Evolutionary conservation across 164 flowering plant genomes (phyloP), one percentile per base, ranked within the genome.

Genomic region (Santalum album): DNA sequence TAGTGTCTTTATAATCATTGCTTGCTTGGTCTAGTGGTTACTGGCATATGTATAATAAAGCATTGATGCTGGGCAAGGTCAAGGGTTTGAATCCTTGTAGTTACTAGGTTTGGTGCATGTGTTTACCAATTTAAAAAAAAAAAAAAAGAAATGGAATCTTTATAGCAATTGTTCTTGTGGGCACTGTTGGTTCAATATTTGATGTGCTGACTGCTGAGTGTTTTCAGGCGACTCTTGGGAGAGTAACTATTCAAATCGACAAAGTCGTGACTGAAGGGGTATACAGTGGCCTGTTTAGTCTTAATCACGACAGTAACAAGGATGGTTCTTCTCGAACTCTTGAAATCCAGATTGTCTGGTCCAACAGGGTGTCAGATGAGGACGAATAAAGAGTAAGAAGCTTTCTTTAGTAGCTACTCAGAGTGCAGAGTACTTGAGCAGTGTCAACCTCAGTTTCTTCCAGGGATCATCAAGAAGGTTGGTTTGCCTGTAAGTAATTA

Each of bases 221-320:
- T 40, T 68, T 68, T 64, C 94, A 90, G 97, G 46, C 83, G 27
- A 83, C 84, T 46, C 80, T 87, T 34, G 97, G 97, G 25, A 83
- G 83, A 60, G 87, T 90, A 45, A 83, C 89, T 3, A 84, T 90
- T 60, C 95, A 84, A 62, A 90, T 90, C 46, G 97, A 90, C 73
- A 90, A 83, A 71, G 90, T 90, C 4, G 87, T 90, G 36, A 72
- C 69, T 0, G 90, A 90, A 68, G 97, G 95, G 46, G 69, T 72
- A 38, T 78, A 78, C 66, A 87, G 90, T 29, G 97, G 95, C 17
- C 51, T 80, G 27, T 80, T 90, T 74, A 83, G 84, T 73, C 83
- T 90, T 17, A 85, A 73, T 58, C 86, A 83, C 39, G 89, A 83
- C 25, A 65, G 66, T 66, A 76, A 74, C 62, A 83, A 83, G 72